Evolutionary conservation across 768 basidiomycete species (phyloP).

Genomic region (Serendipita vermifera): DNA sequence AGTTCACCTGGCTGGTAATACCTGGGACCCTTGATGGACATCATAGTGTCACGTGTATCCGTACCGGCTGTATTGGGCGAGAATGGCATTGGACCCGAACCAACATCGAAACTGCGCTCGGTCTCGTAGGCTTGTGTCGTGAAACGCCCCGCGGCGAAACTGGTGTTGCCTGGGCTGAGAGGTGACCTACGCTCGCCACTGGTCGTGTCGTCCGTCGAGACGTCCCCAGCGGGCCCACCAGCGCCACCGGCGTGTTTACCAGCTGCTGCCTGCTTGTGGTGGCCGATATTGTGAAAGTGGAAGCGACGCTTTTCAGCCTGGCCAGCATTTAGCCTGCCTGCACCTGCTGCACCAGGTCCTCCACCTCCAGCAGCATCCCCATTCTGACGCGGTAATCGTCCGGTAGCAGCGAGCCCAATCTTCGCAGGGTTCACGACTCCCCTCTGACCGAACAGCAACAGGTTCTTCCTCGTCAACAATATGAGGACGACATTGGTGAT

Average conservation of each 20-base stretch:
- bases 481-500: slow-evolving; percentile 30
- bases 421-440: slow-evolving; percentile 6
- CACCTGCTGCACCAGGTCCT: too few relatives aligned
- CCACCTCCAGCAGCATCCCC: too few relatives aligned
- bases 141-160: slow-evolving; percentile 1
- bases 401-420: neutral
- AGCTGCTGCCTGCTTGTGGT: too few relatives aligned
- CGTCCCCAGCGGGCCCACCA: neutral
- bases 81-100: neutral
- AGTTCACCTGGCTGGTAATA: neutral
- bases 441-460: slow-evolving; percentile 22
- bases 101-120: slow-evolving; percentile 5
- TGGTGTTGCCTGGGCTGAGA: neutral
- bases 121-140: neutral
- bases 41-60: neutral
- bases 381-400: neutral
- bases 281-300: too few relatives aligned
- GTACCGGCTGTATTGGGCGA: neutral
- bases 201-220: neutral
- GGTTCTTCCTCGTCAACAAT: slow-evolving; percentile 25
- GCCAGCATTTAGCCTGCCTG: too few relatives aligned
- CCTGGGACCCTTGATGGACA: neutral
- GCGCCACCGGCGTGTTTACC: too few relatives aligned
- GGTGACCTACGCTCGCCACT: neutral
- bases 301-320: too few relatives aligned